A percentile compares a stretch with the other conserved stretches of the same genome.
phyloP scores from a whole-genome alignment of 2,329 filamentous ascomycete genomes.

The Sporothrix curviconia region DNA sequence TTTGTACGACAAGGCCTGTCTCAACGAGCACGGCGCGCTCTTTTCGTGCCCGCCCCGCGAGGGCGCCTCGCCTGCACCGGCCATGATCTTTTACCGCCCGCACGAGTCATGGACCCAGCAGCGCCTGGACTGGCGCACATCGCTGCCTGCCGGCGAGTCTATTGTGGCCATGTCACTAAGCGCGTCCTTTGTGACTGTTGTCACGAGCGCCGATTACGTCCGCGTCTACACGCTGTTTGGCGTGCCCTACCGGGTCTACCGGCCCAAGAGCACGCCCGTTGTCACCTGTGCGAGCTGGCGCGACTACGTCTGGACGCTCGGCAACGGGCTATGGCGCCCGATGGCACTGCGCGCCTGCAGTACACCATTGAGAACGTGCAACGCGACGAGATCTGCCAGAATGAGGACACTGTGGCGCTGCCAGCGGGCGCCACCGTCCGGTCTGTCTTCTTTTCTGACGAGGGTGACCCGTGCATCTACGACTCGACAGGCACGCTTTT shows the following conservation, averaged over 20 bases:
- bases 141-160: conserved; percentile 79
- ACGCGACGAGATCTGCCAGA: conserved; percentile 88
- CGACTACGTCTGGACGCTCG: conserved; percentile 93
- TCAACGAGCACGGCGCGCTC: conserved; percentile 76
- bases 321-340: conserved; percentile 76
- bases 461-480: conserved; percentile 94
- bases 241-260: conserved; percentile 78
- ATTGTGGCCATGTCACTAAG: conserved; percentile 85
- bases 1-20: conserved; percentile 90
- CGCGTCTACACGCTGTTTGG: conserved; percentile 91
- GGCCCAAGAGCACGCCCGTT: conserved; percentile 82
- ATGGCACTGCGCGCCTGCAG: conserved; percentile 69
- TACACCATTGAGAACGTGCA: conserved; percentile 96
- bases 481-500: conserved; percentile 86
- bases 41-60: conserved; percentile 69
- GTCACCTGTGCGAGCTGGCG: conserved; percentile 92
- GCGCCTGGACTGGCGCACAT: conserved; percentile 81
- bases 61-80: conserved; percentile 51
- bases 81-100: conserved; percentile 89
- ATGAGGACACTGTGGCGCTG: conserved; percentile 83
- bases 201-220: conserved; percentile 80
- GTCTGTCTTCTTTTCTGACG: conserved; percentile 86
- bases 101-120: conserved; percentile 94
- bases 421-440: conserved; percentile 66
- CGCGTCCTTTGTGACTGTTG: conserved; percentile 83